Base-by-base conservation (phyloP, 2,329 filamentous ascomycete species). In the Xylaria digitata region DNA sequence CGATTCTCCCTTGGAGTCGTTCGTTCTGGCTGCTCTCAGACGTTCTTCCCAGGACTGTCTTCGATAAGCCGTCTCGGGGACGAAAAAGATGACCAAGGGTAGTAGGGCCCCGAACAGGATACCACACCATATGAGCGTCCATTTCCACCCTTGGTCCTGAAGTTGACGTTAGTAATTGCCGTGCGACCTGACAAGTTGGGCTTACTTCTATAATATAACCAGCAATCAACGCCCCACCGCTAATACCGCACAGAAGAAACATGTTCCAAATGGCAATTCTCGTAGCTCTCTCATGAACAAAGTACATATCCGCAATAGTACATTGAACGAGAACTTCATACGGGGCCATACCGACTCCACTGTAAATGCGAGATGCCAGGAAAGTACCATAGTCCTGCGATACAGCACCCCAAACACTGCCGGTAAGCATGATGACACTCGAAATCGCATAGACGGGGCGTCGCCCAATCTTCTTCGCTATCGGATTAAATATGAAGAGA, bases 321-420 rank as follows among this genome's bases (percentile, higher is more conserved):
- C 82, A 83, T 73, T 85, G 84, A 4, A 87, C 83, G 6, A 87
- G 75, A 2, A 84, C 80, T 70, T 87, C 85, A 63, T 82, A 82
- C 0, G 84, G 80, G 0, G 83, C 82, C 81, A 85, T 85, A 4
- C 82, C 83, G 5, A 86, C 72, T 3, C 81, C 84, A 5, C 79
- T 79, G 23, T 85, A 76, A 40, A 85, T 78, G 13, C 83, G 78
- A 57, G 80, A 82, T 3, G 77, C 83, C 0, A 85, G 73, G 67
- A 86, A 84, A 9, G 79, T 82, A 32, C 70, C 69, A 68, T 85
- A 85, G 61, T 77, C 76, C 30, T 79, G 78, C 17, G 82, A 78
- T 1, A 79, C 74, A 1, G 80, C 80, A 34, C 82, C 81, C 84
- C 84, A 86, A 54, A 86, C 78, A 52, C 78, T 82, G 5, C 81